Base-by-base conservation (phyloP, 805 yeast species). In the Lipomyces sp. region DNA sequence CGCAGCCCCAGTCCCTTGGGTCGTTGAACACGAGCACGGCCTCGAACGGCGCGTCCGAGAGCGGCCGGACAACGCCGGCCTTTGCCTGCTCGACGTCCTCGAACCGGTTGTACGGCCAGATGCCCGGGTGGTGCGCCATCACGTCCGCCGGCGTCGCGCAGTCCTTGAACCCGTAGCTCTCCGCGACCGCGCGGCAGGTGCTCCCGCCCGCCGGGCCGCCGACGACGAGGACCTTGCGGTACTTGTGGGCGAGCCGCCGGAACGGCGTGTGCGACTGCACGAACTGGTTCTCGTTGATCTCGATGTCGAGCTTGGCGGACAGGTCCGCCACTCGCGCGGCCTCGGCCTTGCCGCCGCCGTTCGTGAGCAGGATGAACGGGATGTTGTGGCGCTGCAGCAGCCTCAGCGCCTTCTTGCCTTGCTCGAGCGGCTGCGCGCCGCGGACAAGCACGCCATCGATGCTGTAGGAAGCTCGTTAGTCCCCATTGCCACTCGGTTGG, bases 201-300 rank as follows among this genome's bases (percentile, higher is more conserved):
- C 83, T 86, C 2, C 75, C 77, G 22, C 19, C 23, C 10, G 8
- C 10, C 10, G 78, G 81, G 3, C 95, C 95, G n/a, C 97, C 97
- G 18, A 89, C 83, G 2, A 86, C 87, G 51, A 90, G 69, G 5
- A 90, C 89, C 14, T 87, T 71, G 42, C 77, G 68, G 56, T 74
- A 81, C 38, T 64, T 65, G 41, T 74, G 70, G 4, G 76, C 78
- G 45, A 86, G 69, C 0, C 82, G 75, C 57, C 77, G 78, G 75
- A 83, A 81, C 0, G 96, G 96, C 0, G 97, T 88, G 65, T 90
- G 97, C 35, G 91, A 81, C 67, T 86, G 95, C 16, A 90, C 81
- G 39, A 90, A 72, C 62, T 89, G 96, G 39, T 73, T 66, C 2
- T 80, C 75, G 26, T 76, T 69, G n/a, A 84, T 67, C 1, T 63